Base-by-base conservation (phyloP, 352 stramenopile genomes). In the Pythium guiyangense region DNA sequence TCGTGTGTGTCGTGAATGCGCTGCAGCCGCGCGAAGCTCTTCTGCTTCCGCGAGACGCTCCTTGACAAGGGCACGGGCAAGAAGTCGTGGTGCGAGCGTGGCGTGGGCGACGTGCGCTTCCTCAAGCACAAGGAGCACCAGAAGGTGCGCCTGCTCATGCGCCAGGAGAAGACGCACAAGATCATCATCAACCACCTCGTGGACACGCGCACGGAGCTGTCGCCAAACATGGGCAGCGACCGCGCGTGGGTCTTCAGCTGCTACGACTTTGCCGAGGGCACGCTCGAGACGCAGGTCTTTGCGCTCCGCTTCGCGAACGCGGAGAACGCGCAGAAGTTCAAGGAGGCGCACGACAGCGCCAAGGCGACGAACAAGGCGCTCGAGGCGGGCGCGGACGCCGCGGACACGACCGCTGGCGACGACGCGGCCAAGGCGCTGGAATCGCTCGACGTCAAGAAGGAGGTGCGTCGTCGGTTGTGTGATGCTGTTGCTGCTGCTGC, bases 81-180 rank as follows among this genome's bases (percentile, higher is more conserved):
- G 59, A 99, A 99, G 77, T 84, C 93, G 54, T 99, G 97, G 97
- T 96, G 90, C 59, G 97, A 99, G 74, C 89, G 96, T 62, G 97
- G 97, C 39, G 95, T 99, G 54, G 97, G 97, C 45, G 93, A 99
- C 53, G 88, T 97, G 52, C 95, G 96, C 55, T 97, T 99, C 74
- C 84, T 99, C 58, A 96, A 98, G 76, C 96, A 99, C 87, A 96
- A 94, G 73, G 91, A 98, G 64, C 74, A 87, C 69, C 77, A 90
- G 60, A 96, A 96, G 69, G 86, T 99, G 60, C 90, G 97, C 63
- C 77, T 98, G 54, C 81, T 99, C 27, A 99, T 99, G 97, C 88
- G 96, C 57, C 96, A 99, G 74, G 97, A 99, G 73, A 99, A 99
- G 76, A 99, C 96, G 31, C 97, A 98, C 90, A 99, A 99, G 80